A percentile compares a stretch with the other conserved stretches of the same genome.
Conservation (phyloP, 148 eudicot genomes). For the Silene conica region DNA sequence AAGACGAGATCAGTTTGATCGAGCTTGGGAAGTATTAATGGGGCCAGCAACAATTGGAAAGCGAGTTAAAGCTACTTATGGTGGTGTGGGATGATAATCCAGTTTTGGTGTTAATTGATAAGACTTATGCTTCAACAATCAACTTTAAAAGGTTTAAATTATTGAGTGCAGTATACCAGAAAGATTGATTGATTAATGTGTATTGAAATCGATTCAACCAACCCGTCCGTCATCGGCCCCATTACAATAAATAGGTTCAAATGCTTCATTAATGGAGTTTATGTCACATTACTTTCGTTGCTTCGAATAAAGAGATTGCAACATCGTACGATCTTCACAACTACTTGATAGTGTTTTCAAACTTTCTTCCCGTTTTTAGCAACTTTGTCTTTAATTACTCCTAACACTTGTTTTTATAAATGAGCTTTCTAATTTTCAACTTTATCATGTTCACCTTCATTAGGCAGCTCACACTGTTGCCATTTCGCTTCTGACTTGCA, state of each 20-base stretch:
- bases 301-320: not conserved
- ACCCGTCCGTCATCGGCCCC: constrained; percentile 10
- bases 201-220: constrained; percentile 13
- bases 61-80: no score
- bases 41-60: no score
- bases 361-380: not conserved
- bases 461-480: not conserved
- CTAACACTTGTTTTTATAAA: not conserved
- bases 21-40: no score
- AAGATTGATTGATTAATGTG: not conserved
- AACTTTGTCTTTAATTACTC: not conserved
- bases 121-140: not conserved
- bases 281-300: not conserved
- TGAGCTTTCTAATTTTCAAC: not conserved
- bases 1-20: no score
- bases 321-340: not conserved
- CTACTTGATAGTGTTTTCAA: not conserved
- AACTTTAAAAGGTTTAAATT: not conserved
- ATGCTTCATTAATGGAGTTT: not conserved
- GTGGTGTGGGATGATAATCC: no score
- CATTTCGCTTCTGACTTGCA: not conserved
- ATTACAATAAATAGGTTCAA: no score
- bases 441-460: not conserved
- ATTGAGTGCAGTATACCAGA: not conserved
- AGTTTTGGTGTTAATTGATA: not conserved